Evolutionary conservation across 1,139 yeast genomes (phyloP).

Genomic region (Wickerhamomyces sp.): DNA sequence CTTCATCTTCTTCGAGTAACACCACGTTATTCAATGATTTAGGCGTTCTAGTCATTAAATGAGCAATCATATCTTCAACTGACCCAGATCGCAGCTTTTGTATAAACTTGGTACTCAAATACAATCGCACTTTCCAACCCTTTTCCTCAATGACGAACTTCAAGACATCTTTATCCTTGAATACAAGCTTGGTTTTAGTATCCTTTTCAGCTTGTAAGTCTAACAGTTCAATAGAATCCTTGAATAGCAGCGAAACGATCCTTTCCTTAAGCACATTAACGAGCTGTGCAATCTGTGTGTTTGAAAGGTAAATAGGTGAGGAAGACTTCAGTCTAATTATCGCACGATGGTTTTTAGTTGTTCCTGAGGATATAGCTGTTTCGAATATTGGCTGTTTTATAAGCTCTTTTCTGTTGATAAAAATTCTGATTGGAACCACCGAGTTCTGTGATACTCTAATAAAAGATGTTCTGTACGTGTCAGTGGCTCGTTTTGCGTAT

Average conservation of each 20-base stretch:
- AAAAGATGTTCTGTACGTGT: slow-evolving; percentile 14
- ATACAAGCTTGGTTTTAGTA: not conserved
- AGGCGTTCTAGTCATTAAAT: slow-evolving; percentile 15
- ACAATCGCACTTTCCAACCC: slow-evolving; percentile 15
- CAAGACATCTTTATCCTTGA: slow-evolving; percentile 7
- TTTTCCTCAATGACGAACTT: slow-evolving; percentile 7
- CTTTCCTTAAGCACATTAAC: slow-evolving; percentile 1
- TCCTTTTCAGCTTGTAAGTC: slow-evolving; percentile 3
- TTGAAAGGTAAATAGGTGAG: slow-evolving; percentile 8
- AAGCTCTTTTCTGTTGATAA: slow-evolving; percentile 16
- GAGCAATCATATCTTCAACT: slow-evolving; percentile 1
- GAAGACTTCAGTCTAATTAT: slow-evolving; percentile 4
- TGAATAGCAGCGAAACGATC: slow-evolving; percentile 1
- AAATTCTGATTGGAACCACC: slow-evolving; percentile 15
- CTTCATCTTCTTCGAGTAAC: slow-evolving; percentile 3
- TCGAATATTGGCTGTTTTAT: slow-evolving; percentile 10
- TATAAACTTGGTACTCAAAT: slow-evolving; percentile 7
- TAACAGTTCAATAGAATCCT: not conserved
- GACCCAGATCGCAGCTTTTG: slow-evolving; percentile 6
- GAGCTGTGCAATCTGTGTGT: slow-evolving; percentile 5
- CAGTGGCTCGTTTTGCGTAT: not conserved
- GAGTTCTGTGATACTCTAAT: slow-evolving; percentile 8
- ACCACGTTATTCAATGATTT: slow-evolving; percentile 3
- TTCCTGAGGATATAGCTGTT: slow-evolving; percentile 16
- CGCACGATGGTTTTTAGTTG: slow-evolving; percentile 15